Percentiles rank a stretch among this genome's conserved stretches.
These are phyloP conservation scores for Scutellaria baicalensis DNA, from an alignment of 257 asterid species.

Conservation along the genomic window DNA sequence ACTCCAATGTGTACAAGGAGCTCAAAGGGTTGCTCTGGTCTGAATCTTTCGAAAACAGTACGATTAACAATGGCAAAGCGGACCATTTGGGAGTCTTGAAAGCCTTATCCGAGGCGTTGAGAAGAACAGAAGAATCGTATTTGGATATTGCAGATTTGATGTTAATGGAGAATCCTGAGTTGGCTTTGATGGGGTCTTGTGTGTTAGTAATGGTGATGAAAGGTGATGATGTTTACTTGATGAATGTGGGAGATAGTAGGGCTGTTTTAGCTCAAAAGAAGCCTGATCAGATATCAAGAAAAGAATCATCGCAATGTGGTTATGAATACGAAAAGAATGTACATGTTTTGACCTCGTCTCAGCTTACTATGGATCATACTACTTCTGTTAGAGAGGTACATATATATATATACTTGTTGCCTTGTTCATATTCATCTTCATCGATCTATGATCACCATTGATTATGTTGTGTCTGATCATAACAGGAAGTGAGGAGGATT, in stretches of 20 bases:
- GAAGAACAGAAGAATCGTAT: conserved; percentile 65
- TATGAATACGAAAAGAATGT: conserved; percentile 27
- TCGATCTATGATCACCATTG: too few relatives aligned
- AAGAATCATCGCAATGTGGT: conserved; percentile 33
- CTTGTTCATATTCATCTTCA: too few relatives aligned
- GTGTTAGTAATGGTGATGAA: conserved; percentile 86
- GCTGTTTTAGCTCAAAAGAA: conserved; percentile 63
- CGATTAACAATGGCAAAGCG: background rate
- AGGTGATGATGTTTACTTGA: conserved; percentile 76
- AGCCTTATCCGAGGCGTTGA: conserved; percentile 69
- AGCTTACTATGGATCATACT: conserved; percentile 83
- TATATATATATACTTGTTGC: too few relatives aligned
- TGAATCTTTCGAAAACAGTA: conserved; percentile 24
- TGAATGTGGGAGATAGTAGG: conserved; percentile 93
- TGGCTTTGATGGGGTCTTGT: conserved; percentile 94
- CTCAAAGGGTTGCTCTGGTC: conserved; percentile 70
- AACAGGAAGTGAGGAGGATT: conserved; percentile 77
- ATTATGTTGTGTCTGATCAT: background rate
- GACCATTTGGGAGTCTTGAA: conserved; percentile 58
- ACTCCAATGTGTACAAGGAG: conserved; percentile 59
- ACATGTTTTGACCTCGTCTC: conserved; percentile 44
- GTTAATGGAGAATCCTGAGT: conserved; percentile 78
- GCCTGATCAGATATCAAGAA: conserved; percentile 24
- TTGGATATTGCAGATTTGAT: conserved; percentile 79
- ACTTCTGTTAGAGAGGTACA: conserved; percentile 68